phyloP scores from a whole-genome alignment of 73 alveolate genomes.

The Paramecium tetraurelia region DNA sequence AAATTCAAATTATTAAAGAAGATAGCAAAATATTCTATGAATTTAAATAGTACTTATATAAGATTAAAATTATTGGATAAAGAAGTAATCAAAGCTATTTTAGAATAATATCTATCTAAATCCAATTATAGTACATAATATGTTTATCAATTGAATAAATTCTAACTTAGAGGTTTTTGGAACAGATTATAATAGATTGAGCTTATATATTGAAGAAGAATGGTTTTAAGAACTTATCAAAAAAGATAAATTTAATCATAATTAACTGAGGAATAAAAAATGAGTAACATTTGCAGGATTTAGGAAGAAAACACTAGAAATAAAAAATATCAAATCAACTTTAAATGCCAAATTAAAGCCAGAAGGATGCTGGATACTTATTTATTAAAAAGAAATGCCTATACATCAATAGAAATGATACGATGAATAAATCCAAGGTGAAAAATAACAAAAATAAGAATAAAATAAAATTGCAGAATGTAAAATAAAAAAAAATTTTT shows the following conservation, averaged over 20 bases:
- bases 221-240: background rate
- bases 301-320: too few relatives aligned
- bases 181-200: background rate
- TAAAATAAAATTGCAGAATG: background rate
- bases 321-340: too few relatives aligned
- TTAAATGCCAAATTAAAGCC: too few relatives aligned
- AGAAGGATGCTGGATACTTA: too few relatives aligned
- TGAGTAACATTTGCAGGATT: conserved; percentile 45
- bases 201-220: conserved; percentile 26
- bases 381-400: conserved; percentile 42
- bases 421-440: conserved; percentile 39
- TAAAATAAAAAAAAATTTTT: too few relatives aligned
- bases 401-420: conserved; percentile 1
- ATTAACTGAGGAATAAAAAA: conserved; percentile 43
- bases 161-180: conserved; percentile 51
- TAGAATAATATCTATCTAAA: background rate
- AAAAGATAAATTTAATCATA: conserved; percentile 48
- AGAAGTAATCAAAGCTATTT: background rate
- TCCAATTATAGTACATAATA: too few relatives aligned
- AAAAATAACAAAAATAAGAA: too few relatives aligned
- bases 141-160: too few relatives aligned
- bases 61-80: too few relatives aligned
- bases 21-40: too few relatives aligned
- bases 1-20: too few relatives aligned
- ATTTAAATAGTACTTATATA: too few relatives aligned